Evolutionary conservation across 192 early-diverging fungal species (phyloP), one percentile per base, ranked within the genome.

Genomic region (Coemansia sp.): DNA sequence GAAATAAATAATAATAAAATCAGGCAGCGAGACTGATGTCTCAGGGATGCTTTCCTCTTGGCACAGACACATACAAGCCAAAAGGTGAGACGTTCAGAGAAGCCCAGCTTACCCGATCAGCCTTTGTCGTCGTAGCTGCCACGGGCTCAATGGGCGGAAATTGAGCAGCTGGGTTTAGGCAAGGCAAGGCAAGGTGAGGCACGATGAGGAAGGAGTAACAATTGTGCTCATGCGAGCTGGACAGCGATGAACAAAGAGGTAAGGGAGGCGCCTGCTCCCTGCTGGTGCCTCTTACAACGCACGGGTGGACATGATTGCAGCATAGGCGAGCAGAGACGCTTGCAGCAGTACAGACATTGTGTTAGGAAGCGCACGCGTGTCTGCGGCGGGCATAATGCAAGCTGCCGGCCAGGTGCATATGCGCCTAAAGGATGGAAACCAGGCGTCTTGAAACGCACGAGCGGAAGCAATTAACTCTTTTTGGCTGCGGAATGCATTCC

Each of bases 161-260:
- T 3, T 10, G 25, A 55, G 51, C 51, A 29, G 25, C 51, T 55
- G 51, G 23, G 51, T 25, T 55, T 29, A 55, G 51, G 51, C 51
- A 29, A 55, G 51, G 51, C 12, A 15, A 55, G 25, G 51, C 25
- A 31, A 55, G 51, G 50, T 8, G 10, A 51, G 23, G 51, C 51
- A 55, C 9, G 51, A 29, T 29, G 51, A 55, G 51, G 46, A 48
- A 29, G 9, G 25, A 25, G 27, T 25, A 29, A 25, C 51, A 14
- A 55, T 55, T 55, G 51, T 55, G 51, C 12, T 25, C 51, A 55
- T 55, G 51, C 51, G n/a, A 25, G 23, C 21, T 14, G 51, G 51
- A 27, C 51, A 29, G 51, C 51, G 51, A 55, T 55, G 51, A 55
- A 55, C 51, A 55, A 55, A 55, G 51, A 15, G 51, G 27, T 14